phyloP scores from a whole-genome alignment of 2,329 filamentous ascomycete species.

The Trichoderma sp. region DNA sequence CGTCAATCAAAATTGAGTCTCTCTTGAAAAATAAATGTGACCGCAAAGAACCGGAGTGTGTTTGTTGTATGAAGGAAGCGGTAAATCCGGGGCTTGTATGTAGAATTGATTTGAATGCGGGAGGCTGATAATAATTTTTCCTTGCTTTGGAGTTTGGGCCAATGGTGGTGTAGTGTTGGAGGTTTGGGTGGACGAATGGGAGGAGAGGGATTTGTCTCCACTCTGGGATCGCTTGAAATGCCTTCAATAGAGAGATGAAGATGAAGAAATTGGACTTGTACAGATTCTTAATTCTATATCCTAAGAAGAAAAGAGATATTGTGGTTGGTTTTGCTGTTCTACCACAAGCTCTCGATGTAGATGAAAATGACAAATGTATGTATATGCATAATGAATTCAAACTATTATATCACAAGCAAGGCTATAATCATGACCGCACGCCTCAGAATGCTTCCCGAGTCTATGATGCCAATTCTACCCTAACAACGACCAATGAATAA shows the following conservation, averaged over 20 bases:
- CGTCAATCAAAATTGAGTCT: background rate
- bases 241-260: background rate
- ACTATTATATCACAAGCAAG: background rate
- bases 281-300: background rate
- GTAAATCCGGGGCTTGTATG: background rate
- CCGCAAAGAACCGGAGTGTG: too few species aligned
- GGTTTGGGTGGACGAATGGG: background rate
- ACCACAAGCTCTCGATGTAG: background rate
- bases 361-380: background rate
- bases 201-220: background rate
- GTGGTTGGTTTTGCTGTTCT: rapidly evolving
- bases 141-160: background rate
- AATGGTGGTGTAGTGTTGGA: background rate
- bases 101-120: background rate
- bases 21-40: background rate
- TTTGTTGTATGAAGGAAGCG: background rate
- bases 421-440: slow-evolving; percentile 13
- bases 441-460: slow-evolving; percentile 18
- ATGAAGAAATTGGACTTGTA: background rate
- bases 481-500: background rate
- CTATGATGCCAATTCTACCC: slow-evolving; percentile 14
- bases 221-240: background rate
- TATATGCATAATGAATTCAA: background rate
- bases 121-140: slow-evolving; percentile 11
- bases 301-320: background rate